A percentile compares a stretch with the other conserved stretches of the same genome.
These are phyloP conservation scores for Carex kokanica DNA, from an alignment of 176 grass and related monocot species.

Conservation along the genomic window DNA sequence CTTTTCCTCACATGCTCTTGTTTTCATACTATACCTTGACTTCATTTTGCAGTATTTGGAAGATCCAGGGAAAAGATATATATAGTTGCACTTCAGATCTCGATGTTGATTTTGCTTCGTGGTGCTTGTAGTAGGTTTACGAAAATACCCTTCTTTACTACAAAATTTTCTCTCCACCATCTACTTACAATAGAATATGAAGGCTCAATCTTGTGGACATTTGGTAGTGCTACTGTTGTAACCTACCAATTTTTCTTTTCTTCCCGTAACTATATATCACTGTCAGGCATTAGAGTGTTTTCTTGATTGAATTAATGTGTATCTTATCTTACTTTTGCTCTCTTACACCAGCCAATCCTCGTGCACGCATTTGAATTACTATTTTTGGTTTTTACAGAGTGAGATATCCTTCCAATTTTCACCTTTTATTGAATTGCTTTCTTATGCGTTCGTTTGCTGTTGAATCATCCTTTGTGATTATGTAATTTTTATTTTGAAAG, in stretches of 20 bases:
- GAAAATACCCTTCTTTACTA: slow-evolving; percentile 2
- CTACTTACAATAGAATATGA: slow-evolving; percentile 11
- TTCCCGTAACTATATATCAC: not conserved
- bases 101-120: not conserved
- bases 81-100: slow-evolving; percentile 1
- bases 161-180: not conserved
- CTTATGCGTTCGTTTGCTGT: not conserved
- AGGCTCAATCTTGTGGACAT: not conserved
- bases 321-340: not conserved
- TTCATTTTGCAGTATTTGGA: slow-evolving; percentile 17
- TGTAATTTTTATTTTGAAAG: not conserved
- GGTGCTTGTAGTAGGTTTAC: slow-evolving; percentile 5
- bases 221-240: not conserved
- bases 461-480: not conserved
- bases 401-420: not conserved
- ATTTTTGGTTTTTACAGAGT: not conserved
- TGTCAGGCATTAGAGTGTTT: not conserved
- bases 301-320: not conserved
- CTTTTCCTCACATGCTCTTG: slow-evolving; percentile 9
- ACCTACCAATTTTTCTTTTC: not conserved
- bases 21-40: not conserved
- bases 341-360: not conserved
- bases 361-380: not conserved
- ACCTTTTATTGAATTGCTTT: not conserved
- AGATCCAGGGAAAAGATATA: not conserved